Evolutionary conservation across 805 yeast genomes (phyloP).

Genomic region (Maudiozyma pseudohumilis): DNA sequence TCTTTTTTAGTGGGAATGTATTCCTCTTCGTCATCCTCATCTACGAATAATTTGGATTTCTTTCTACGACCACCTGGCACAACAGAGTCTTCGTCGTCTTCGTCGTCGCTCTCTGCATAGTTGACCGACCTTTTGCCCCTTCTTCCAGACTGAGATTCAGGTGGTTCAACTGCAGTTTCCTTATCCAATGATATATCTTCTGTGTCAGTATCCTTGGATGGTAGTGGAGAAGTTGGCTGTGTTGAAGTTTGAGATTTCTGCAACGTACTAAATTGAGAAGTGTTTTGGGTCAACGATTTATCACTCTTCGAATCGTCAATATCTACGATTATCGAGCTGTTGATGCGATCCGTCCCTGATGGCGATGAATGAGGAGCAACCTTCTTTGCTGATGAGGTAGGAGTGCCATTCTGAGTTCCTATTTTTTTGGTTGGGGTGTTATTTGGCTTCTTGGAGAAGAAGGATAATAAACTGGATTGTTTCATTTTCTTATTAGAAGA

Average conservation of each 20-base stretch:
- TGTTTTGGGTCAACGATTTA: too few species aligned
- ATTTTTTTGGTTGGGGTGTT: conserved; percentile 4
- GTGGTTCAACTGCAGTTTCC: background rate
- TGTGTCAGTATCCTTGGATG: too few species aligned
- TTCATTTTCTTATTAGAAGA: conserved; percentile 29
- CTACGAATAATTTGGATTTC: conserved; percentile 14
- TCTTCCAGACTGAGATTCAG: conserved; percentile 2
- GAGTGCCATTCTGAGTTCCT: background rate
- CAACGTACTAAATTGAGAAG: too few species aligned
- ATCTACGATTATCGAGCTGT: too few species aligned
- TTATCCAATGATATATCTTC: too few species aligned
- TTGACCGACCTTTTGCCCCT: conserved; percentile 22
- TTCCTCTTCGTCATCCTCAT: conserved; percentile 20
- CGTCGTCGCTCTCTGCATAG: conserved; percentile 32
- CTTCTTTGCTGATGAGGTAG: background rate
- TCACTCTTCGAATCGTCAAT: too few species aligned
- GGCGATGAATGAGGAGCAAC: too few species aligned
- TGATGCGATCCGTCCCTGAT: too few species aligned
- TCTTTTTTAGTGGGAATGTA: conserved; percentile 19
- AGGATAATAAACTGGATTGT: conserved; percentile 30
- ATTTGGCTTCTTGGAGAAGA: conserved; percentile 23
- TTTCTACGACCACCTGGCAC: conserved; percentile 6
- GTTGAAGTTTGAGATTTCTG: too few species aligned
- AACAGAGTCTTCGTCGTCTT: conserved; percentile 27
- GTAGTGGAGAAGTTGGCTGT: too few species aligned